Evolutionary conservation across 495 filamentous ascomycete species (phyloP).

Genomic region (Glarea lozoyensis): DNA sequence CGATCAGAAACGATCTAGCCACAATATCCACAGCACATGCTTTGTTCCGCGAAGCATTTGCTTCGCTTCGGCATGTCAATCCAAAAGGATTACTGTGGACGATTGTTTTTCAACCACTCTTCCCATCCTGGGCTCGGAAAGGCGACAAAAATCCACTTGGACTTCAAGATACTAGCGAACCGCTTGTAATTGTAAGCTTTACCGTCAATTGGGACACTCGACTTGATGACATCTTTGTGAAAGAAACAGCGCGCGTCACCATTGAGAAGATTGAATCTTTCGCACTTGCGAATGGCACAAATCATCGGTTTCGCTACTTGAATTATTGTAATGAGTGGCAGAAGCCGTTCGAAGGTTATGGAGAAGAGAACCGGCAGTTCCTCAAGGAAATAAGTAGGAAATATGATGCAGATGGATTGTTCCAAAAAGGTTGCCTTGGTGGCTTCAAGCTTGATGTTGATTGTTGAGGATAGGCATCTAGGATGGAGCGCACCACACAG

Average conservation of each 20-base stretch:
- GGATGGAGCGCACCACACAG: too few species aligned
- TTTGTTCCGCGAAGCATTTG: conserved; percentile 28
- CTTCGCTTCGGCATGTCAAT: too few species aligned
- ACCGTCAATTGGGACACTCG: too few species aligned
- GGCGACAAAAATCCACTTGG: conserved; percentile 47
- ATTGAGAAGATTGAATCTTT: too few species aligned
- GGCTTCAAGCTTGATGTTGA: neutral
- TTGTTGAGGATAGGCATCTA: too few species aligned
- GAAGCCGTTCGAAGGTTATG: conserved; percentile 33
- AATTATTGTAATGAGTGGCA: conserved; percentile 34
- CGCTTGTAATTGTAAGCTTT: conserved; percentile 21
- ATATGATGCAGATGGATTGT: conserved; percentile 30
- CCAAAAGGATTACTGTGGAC: too few species aligned
- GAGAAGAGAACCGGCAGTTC: conserved; percentile 23
- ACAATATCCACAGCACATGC: conserved; percentile 27
- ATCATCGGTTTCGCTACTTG: conserved; percentile 10
- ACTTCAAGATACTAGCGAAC: conserved; percentile 28
- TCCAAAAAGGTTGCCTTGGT: neutral
- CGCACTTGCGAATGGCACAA: too few species aligned
- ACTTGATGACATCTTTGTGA: too few species aligned
- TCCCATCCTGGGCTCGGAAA: conserved; percentile 26
- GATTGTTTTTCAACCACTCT: conserved; percentile 40
- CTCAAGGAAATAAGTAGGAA: conserved; percentile 28
- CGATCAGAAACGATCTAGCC: conserved; percentile 26
- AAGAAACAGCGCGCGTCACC: too few species aligned